These are phyloP conservation scores for Fusarium duplospermum DNA, from an alignment of 2,329 filamentous ascomycete genomes.

Conservation along the genomic window DNA sequence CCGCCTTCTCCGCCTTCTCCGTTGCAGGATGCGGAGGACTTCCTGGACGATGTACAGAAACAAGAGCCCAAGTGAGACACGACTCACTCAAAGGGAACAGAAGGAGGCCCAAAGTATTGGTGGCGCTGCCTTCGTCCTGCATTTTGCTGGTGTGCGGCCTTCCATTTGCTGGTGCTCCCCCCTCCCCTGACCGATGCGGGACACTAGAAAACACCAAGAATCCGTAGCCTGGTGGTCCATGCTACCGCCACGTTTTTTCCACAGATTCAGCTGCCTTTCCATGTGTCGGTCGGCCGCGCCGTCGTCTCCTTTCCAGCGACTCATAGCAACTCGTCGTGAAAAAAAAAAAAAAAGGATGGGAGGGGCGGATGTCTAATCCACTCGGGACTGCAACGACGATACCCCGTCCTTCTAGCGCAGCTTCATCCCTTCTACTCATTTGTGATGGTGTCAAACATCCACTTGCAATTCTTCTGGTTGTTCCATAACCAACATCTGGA, in stretches of 20 bases:
- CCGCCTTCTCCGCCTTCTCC: neutral
- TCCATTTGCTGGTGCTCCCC: neutral
- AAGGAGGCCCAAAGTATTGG: neutral
- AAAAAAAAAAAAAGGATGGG: neutral
- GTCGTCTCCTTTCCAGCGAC: neutral
- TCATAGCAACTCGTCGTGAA: neutral
- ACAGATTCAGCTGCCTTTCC: slow-evolving; percentile 8
- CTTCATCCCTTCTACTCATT: slow-evolving; percentile 8
- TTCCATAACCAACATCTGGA: neutral
- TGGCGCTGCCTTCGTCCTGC: neutral
- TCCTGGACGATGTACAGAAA: slow-evolving; percentile 15
- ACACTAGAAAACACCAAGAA: slow-evolving; percentile 28
- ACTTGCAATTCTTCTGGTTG: neutral
- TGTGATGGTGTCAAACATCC: slow-evolving; percentile 5
- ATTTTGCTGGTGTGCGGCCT: slow-evolving; percentile 5
- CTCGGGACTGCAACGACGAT: neutral
- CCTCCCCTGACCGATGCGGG: slow-evolving; percentile 17
- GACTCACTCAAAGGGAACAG: neutral
- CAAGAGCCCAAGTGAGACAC: slow-evolving; percentile 6
- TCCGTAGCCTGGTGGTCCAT: slow-evolving; percentile 14
- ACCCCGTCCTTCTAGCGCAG: slow-evolving; percentile 5
- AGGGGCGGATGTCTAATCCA: neutral
- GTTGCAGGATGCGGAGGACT: slow-evolving; percentile 2
- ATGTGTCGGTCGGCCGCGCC: neutral
- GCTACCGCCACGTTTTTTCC: slow-evolving; percentile 32